Evolutionary conservation across 2,329 filamentous ascomycete species (phyloP).

Genomic region (Cyphellophora attinorum): DNA sequence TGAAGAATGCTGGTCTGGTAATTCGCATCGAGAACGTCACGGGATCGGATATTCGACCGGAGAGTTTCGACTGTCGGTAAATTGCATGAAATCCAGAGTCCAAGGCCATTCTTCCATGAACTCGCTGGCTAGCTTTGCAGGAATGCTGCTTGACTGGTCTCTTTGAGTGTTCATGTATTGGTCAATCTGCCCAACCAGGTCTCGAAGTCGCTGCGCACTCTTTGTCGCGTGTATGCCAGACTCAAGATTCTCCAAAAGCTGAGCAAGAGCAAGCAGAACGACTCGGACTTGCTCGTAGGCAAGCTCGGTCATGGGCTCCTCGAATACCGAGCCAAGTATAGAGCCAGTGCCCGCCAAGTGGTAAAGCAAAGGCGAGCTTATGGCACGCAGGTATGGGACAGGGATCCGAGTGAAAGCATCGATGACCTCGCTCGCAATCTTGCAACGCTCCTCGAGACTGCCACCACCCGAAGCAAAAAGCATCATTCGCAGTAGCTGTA

Average conservation of each 20-base stretch:
- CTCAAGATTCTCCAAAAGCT: slow-evolving; percentile 36
- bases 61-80: slow-evolving; percentile 7
- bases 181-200: slow-evolving; percentile 35
- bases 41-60: not conserved
- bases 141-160: slow-evolving; percentile 18
- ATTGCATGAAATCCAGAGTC: slow-evolving; percentile 15
- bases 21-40: slow-evolving; percentile 1
- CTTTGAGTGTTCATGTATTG: slow-evolving; percentile 27
- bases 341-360: slow-evolving; percentile 40
- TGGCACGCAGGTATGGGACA: slow-evolving; percentile 35
- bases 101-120: slow-evolving; percentile 34
- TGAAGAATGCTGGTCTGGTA: no score
- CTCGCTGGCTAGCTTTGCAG: slow-evolving; percentile 32
- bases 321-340: slow-evolving; percentile 40
- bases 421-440: slow-evolving; percentile 36
- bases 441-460: slow-evolving; percentile 35
- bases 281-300: slow-evolving; percentile 32
- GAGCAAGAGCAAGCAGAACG: slow-evolving; percentile 35
- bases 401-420: slow-evolving; percentile 34
- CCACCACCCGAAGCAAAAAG: slow-evolving; percentile 28
- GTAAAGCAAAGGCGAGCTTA: slow-evolving; percentile 39
- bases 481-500: slow-evolving; percentile 40
- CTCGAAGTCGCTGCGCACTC: slow-evolving; percentile 29
- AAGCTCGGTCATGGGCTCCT: slow-evolving; percentile 32
- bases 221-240: slow-evolving; percentile 29